A percentile compares a stretch with the other conserved stretches of the same genome.
These are phyloP conservation scores for Pseudocercospora crystallina DNA, from an alignment of 2,329 filamentous ascomycete genomes.

Conservation along the genomic window DNA sequence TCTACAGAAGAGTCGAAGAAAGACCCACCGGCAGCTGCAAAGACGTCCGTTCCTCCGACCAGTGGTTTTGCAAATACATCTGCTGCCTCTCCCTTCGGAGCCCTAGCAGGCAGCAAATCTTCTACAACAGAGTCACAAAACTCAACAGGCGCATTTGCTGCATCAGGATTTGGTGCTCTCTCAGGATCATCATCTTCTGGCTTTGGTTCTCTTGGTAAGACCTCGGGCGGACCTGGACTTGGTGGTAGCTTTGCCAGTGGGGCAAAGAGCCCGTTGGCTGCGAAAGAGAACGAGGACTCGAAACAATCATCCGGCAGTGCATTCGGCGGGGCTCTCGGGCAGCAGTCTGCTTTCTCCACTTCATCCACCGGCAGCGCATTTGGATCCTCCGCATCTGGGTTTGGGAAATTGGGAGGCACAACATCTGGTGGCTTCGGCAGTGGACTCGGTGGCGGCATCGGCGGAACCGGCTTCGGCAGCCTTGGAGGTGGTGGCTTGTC, in stretches of 20 bases:
- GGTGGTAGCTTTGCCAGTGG: constrained; percentile 32
- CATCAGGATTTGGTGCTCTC: constrained; percentile 48
- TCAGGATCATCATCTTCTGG: constrained; percentile 39
- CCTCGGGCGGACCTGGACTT: constrained; percentile 32
- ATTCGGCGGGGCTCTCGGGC: constrained; percentile 42
- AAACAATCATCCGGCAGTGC: constrained; percentile 13
- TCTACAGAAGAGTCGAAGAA: constrained; percentile 19
- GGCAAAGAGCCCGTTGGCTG: constrained; percentile 38
- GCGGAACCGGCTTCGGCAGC: constrained; percentile 38
- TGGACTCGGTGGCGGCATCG: constrained; percentile 25
- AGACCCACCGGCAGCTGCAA: constrained; percentile 18
- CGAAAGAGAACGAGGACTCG: constrained; percentile 26
- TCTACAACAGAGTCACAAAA: constrained; percentile 36
- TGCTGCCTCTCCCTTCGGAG: constrained; percentile 49
- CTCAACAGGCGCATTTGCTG: constrained; percentile 52
- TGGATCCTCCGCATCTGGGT: constrained; percentile 33
- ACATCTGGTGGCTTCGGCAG: constrained; percentile 26
- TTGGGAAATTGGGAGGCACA: constrained; percentile 31
- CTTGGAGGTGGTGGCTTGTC: constrained; percentile 52
- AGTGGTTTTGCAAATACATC: constrained; percentile 49
- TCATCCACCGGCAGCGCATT: constrained; percentile 30
- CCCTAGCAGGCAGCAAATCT: constrained; percentile 41
- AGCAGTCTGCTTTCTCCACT: constrained; percentile 32
- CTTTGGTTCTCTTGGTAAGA: constrained; percentile 38
- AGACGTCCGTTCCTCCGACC: constrained; percentile 21